Percentiles rank a stretch among this genome's conserved stretches.
These are phyloP conservation scores for Phalaenopsis equestris DNA, from an alignment of 106 monocot genomes.

Conservation along the genomic window DNA sequence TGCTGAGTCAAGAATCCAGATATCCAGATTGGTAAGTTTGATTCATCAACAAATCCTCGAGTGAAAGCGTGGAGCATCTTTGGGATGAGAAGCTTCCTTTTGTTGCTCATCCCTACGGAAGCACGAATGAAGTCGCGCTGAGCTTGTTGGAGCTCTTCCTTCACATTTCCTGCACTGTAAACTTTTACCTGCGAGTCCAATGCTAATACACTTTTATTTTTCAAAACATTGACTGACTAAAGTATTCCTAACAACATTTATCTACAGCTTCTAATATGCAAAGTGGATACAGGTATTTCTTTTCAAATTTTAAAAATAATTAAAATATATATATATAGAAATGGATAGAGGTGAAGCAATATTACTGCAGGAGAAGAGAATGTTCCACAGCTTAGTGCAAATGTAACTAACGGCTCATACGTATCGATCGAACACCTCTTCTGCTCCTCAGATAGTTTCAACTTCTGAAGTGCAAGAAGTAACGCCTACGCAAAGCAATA, in stretches of 20 bases:
- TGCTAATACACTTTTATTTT: background rate
- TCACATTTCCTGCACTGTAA: constrained; percentile 43
- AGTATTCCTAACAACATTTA: no score
- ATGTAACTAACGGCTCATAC: constrained; percentile 52
- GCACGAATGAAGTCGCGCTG: constrained; percentile 69
- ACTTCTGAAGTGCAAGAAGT: constrained; percentile 73
- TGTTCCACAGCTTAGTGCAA: constrained; percentile 85
- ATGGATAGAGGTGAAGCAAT: background rate
- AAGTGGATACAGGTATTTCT: background rate
- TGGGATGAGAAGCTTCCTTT: constrained; percentile 85
- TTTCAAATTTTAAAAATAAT: background rate
- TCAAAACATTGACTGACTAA: no score
- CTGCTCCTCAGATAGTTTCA: constrained; percentile 70
- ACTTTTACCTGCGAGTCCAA: constrained; percentile 64
- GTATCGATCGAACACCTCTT: constrained; percentile 44
- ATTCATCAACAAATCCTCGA: constrained; percentile 29
- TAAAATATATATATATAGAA: background rate
- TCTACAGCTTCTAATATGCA: background rate
- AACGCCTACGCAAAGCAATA: constrained; percentile 30
- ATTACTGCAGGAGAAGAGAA: constrained; percentile 86
- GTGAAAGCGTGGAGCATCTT: constrained; percentile 70
- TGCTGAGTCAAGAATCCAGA: constrained; percentile 42
- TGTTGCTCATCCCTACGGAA: constrained; percentile 63
- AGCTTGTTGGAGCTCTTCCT: constrained; percentile 64
- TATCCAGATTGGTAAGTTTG: constrained; percentile 37